phyloP scores from a whole-genome alignment of 805 yeast species.

The Alloascoidea africana region DNA sequence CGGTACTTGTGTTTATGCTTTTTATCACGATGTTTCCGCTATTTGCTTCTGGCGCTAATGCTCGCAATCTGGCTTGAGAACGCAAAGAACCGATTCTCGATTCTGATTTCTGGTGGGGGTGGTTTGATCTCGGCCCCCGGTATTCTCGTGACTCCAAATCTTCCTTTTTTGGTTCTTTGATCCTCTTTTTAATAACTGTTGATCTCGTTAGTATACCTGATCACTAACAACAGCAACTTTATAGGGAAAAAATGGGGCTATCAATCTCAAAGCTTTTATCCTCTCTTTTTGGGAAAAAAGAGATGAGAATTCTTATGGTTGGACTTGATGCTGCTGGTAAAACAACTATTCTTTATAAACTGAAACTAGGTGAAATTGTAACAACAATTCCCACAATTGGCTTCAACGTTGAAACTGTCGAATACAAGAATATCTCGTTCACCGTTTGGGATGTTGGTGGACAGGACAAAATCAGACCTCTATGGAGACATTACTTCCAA shows the following conservation, averaged over 20 bases:
- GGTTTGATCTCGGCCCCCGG: no score
- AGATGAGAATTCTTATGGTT: slow-evolving; percentile 96
- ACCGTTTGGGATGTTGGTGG: slow-evolving; percentile 99
- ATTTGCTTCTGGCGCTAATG: no score
- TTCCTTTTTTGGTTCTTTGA: no score
- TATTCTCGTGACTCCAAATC: no score
- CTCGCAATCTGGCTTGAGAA: no score
- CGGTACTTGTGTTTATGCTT: no score
- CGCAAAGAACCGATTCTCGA: no score
- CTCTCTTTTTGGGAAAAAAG: slow-evolving; percentile 94
- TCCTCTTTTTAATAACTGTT: no score
- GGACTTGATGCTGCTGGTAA: slow-evolving; percentile 98
- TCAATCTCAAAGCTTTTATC: slow-evolving; percentile 86
- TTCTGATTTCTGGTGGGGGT: no score
- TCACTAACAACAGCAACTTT: slow-evolving; percentile 87
- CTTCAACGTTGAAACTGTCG: slow-evolving; percentile 94
- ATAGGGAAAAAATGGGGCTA: slow-evolving; percentile 75
- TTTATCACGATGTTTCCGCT: no score
- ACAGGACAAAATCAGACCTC: slow-evolving; percentile 96
- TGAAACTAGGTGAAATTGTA: slow-evolving; percentile 90
- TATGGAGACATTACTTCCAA: slow-evolving; percentile 98
- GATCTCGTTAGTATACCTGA: no score
- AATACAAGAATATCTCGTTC: slow-evolving; percentile 91
- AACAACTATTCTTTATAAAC: slow-evolving; percentile 89
- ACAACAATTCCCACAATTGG: slow-evolving; percentile 96